Percentiles rank a stretch among this genome's conserved stretches.
Conservation (phyloP, 352 stramenopile species). For the Phytophthora uliginosa region DNA sequence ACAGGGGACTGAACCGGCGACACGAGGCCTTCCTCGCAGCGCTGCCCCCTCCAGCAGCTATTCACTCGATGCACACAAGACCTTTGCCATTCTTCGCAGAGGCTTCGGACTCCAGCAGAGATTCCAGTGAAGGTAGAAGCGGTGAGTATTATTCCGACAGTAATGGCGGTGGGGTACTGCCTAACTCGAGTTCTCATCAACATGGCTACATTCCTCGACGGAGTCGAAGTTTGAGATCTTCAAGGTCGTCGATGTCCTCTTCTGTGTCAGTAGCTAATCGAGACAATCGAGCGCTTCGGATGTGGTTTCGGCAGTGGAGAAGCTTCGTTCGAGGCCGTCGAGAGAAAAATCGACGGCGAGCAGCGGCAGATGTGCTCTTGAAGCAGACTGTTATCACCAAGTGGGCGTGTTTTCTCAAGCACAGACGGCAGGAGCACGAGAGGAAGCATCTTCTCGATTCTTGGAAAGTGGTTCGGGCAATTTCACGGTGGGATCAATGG, state of each 20-base stretch:
- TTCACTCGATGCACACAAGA: conserved; percentile 5
- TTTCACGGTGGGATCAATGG: conserved; percentile 13
- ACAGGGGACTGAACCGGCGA: conserved; percentile 1
- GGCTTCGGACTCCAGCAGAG: conserved; percentile 10
- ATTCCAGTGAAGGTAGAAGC: conserved; percentile 9
- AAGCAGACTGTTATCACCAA: conserved; percentile 34
- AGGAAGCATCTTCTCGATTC: conserved; percentile 22
- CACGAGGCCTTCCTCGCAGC: conserved; percentile 35
- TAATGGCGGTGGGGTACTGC: not conserved
- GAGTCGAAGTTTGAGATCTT: conserved; percentile 6
- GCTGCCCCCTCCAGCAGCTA: conserved; percentile 29
- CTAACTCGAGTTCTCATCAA: conserved; percentile 6
- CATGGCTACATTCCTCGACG: conserved; percentile 1
- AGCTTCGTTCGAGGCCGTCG: conserved; percentile 23
- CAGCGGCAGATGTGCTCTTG: conserved; percentile 19
- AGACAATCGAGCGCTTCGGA: conserved; percentile 10
- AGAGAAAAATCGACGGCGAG: conserved; percentile 23
- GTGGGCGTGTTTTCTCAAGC: conserved; percentile 22
- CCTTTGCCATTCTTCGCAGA: conserved; percentile 1
- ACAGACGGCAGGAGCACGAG: conserved; percentile 18
- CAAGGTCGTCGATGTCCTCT: not conserved
- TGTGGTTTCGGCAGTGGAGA: conserved; percentile 48
- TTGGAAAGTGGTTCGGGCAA: conserved; percentile 28
- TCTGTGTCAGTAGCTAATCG: not conserved
- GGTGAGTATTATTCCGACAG: conserved; percentile 6